Base-by-base conservation (phyloP, 2,329 filamentous ascomycete genomes). In the Penicillium sp. region DNA sequence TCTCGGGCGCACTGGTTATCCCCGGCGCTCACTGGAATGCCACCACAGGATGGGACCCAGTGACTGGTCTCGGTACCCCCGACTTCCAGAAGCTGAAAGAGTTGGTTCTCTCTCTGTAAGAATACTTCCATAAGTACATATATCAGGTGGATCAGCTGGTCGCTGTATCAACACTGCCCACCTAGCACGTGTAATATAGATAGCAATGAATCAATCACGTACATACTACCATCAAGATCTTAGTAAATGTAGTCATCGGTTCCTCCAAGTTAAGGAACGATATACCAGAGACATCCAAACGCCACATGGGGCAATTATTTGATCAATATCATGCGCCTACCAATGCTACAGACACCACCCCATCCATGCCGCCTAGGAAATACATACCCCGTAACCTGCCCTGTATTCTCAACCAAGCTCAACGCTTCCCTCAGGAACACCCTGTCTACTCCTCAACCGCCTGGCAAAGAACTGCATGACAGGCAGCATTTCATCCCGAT, bases 401-500 rank as follows among this genome's bases (percentile, higher is more conserved):
- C 7, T 19, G 13, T 1, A 45, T 1, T 22, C 21, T 53, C 52
- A 73, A 24, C 67, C 66, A 63, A 80, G 65, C 61, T 80, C 77
- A 35, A 80, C 65, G 65, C 74, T 76, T 3, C 75, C 78, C 60
- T 77, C 76, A 0, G 77, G 78, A 41, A 80, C 77, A 31, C 78
- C 78, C 52, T 74, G 70, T 56, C 72, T 70, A 68, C 77, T 80
- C 56, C 71, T 70, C 57, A 80, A 63, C 48, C 74, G 66, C 35
- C 75, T 67, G 22, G 75, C 77, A 64, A 80, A 83, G 71, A 87
- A 97, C 68, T 89, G 85, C 91, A 97, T 97, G 58, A 97, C 83
- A 0, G 93, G 92, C 67, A 93, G 70, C 83, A 96, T 93, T 80
- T 98, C 93, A 11, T 96, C 91, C 52, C 89, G 82, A 70, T 82